phyloP scores from a whole-genome alignment of 2,329 filamentous ascomycete species.

The Huntiella bhutanensis region DNA sequence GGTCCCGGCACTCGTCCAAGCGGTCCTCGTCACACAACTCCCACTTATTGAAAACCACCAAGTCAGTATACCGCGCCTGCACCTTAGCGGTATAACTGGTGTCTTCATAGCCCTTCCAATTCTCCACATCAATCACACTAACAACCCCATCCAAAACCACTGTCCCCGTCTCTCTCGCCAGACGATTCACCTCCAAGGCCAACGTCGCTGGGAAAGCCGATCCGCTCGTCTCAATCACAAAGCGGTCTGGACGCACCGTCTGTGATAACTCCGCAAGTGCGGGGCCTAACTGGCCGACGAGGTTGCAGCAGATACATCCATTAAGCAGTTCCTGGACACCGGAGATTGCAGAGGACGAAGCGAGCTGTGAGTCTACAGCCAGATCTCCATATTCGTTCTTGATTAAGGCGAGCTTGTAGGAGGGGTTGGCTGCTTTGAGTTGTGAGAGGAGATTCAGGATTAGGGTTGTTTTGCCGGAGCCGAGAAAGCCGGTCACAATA shows the following conservation, averaged over 20 bases:
- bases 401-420: constrained; percentile 77
- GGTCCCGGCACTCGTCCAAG: constrained; percentile 61
- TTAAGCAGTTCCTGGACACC: constrained; percentile 87
- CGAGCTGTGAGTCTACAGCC: constrained; percentile 82
- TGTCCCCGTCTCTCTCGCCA: constrained; percentile 46
- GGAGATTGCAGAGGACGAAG: constrained; percentile 61
- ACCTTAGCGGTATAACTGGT: constrained; percentile 75
- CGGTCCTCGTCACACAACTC: constrained; percentile 53
- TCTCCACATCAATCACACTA: constrained; percentile 82
- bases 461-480: constrained; percentile 88
- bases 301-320: constrained; percentile 97
- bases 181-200: constrained; percentile 72
- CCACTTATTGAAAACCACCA: constrained; percentile 90
- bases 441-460: constrained; percentile 89
- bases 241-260: constrained; percentile 47
- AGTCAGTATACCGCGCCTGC: constrained; percentile 75
- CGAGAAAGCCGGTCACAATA: constrained; percentile 89
- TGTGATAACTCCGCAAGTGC: constrained; percentile 57
- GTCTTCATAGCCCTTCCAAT: constrained; percentile 84
- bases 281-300: constrained; percentile 73
- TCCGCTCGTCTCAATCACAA: constrained; percentile 85
- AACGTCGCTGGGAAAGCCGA: constrained; percentile 76
- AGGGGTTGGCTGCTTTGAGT: constrained; percentile 49
- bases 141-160: constrained; percentile 77
- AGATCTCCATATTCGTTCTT: constrained; percentile 98